Evolutionary conservation across 192 early-diverging fungal species (phyloP), one percentile per base, ranked within the genome.

Genomic region (Coemansia sp.): DNA sequence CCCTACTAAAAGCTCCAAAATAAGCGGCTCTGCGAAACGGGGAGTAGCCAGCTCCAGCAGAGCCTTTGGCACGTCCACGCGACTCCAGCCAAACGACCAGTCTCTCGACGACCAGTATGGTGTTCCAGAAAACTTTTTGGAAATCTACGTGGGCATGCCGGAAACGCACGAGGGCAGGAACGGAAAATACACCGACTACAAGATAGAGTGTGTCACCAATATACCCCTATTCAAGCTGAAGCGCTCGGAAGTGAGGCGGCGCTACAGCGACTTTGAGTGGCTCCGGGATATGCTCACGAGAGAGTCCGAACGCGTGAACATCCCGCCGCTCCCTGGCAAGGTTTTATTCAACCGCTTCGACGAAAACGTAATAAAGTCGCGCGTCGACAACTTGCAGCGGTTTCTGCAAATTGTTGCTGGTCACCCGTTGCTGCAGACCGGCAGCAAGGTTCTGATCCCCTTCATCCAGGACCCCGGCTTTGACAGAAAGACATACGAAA

Each of bases 251-350:
- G 96, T 98, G 37, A 89, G 96, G 25, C 85, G 97, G 69, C 87
- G 97, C 29, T 99, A 97, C 83, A 93, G 91, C 73, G 97, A 99
- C 65, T 99, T 99, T 82, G 97, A 98, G 83, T 99, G 97, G 97
- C 94, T 97, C 83, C 84, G 92, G 46, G 95, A 99, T 77, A 91
- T 91, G 59, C 83, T 99, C 57, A 95, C 96, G 76, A 84, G 94
- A 24, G 96, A 99, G 79, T 89, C 87, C 17, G 86, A 91, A 58
- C 84, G 94, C 68, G 97, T 99, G 58, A 98, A 95, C 71, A 95
- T 99, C 60, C 97, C 97, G 43, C 85, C 91, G 19, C 86, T 99
- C 43, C 97, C 97, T 9, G 96, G 96, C 45, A 99, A 99, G 76
- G 96, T 97, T 42, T 96, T 96, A 65, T 93, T 92, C 17, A 97